These are phyloP conservation scores for Panicum virgatum DNA, from an alignment of 202 grass and related monocot species.

Conservation along the genomic window DNA sequence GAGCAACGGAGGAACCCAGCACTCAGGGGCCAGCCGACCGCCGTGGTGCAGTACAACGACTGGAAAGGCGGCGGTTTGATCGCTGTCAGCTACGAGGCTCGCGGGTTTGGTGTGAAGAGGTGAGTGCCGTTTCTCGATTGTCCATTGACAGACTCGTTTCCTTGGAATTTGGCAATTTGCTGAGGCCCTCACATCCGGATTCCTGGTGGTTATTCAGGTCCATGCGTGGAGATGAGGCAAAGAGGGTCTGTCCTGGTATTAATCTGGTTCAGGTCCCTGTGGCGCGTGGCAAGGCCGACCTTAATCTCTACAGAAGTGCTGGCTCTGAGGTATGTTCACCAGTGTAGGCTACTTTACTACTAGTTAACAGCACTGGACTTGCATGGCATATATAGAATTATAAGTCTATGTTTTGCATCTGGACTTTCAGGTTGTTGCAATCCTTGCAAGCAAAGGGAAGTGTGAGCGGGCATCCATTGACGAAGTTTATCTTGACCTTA, in stretches of 20 bases:
- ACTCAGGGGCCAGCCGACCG: conserved; percentile 82
- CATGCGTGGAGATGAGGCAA: conserved; percentile 96
- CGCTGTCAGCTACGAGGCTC: conserved; percentile 93
- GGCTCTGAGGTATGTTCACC: conserved; percentile 73
- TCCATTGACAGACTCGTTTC: not conserved
- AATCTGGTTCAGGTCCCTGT: conserved; percentile 90
- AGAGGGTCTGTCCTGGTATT: conserved; percentile 69
- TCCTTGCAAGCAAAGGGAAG: conserved; percentile 81
- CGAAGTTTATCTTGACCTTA: conserved; percentile 98
- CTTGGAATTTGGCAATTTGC: not conserved
- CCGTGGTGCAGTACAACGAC: conserved; percentile 93
- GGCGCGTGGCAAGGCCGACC: conserved; percentile 86
- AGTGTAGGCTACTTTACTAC: not conserved
- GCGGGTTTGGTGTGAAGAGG: conserved; percentile 90
- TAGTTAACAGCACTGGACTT: not conserved
- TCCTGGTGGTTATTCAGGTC: conserved; percentile 46
- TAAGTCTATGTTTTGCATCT: not conserved
- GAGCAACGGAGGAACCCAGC: conserved; percentile 79
- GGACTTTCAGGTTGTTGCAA: conserved; percentile 69
- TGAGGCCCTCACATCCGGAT: not conserved
- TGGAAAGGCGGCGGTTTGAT: conserved; percentile 93
- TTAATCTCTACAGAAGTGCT: conserved; percentile 84
- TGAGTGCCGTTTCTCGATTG: no score
- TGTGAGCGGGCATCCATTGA: conserved; percentile 95
- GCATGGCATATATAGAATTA: not conserved